Evolutionary conservation across 257 asterid species (phyloP).

Genomic region (Parsonsia alboflavescens): DNA sequence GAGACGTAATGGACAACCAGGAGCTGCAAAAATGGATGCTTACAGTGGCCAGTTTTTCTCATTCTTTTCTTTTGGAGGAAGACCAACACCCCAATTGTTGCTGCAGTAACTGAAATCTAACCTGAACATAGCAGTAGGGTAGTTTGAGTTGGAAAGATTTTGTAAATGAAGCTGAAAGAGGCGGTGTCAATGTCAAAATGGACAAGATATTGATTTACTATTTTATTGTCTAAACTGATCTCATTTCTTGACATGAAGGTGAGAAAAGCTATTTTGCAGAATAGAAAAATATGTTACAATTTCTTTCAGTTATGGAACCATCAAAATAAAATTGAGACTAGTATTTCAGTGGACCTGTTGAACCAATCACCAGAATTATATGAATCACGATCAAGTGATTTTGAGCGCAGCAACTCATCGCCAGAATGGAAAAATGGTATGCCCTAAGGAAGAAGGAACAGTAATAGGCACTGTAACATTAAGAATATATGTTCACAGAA

Average conservation of each 20-base stretch:
- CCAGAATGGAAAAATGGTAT: slow-evolving; percentile 94
- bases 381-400: slow-evolving; percentile 94
- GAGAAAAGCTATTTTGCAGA: background rate
- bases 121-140: slow-evolving; percentile 36
- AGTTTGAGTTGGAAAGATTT: slow-evolving; percentile 1
- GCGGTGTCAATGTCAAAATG: background rate
- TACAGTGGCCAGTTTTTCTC: slow-evolving; percentile 84
- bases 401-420: slow-evolving; percentile 94
- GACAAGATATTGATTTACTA: background rate
- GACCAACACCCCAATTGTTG: slow-evolving; percentile 96
- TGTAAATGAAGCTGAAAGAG: background rate
- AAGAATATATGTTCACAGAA: background rate
- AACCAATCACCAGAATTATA: slow-evolving; percentile 99
- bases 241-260: background rate
- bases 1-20: background rate
- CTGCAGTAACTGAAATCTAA: slow-evolving; percentile 83
- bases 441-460: slow-evolving; percentile 42
- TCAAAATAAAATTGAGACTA: slow-evolving; percentile 14
- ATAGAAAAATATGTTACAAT: background rate
- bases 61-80: slow-evolving; percentile 85
- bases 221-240: background rate
- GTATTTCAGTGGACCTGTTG: slow-evolving; percentile 54
- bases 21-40: slow-evolving; percentile 26
- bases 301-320: slow-evolving; percentile 1
- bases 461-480: background rate